These are phyloP conservation scores for Aspergillus bombycis DNA, from an alignment of 2,329 filamentous ascomycete species.

Conservation along the genomic window DNA sequence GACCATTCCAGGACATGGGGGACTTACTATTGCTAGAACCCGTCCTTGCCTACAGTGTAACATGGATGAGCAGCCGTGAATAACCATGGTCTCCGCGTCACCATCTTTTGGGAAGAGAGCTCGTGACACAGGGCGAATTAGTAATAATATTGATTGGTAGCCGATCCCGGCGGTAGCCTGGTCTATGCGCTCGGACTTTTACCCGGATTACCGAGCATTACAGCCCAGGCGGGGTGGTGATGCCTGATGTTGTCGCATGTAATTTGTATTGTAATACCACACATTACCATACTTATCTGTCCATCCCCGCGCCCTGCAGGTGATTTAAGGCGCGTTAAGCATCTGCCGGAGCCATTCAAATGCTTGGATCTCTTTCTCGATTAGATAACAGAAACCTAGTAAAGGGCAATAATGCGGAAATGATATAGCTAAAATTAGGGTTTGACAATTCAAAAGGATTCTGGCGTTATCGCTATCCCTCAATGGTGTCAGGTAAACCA, in stretches of 20 bases:
- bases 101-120: not conserved
- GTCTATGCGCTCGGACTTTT: slow-evolving; percentile 33
- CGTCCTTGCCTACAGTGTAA: too few relatives aligned
- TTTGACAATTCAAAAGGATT: not conserved
- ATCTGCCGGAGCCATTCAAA: slow-evolving; percentile 1
- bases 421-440: not conserved
- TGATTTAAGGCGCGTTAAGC: slow-evolving; percentile 23
- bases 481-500: not conserved
- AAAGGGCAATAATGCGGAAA: slow-evolving; percentile 1
- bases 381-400: slow-evolving; percentile 28
- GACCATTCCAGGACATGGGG: not conserved
- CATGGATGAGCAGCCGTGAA: not conserved
- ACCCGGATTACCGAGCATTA: slow-evolving; percentile 11
- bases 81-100: not conserved
- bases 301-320: slow-evolving; percentile 25
- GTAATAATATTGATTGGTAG: slow-evolving; percentile 1
- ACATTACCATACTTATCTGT: not conserved
- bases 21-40: too few relatives aligned
- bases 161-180: slow-evolving; percentile 42
- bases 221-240: not conserved
- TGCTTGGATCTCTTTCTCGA: slow-evolving; percentile 6
- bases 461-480: not conserved
- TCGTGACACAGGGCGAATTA: not conserved
- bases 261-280: not conserved
- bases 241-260: not conserved